Evolutionary conservation across 1,139 yeast species (phyloP), one percentile per base, ranked within the genome.

Genomic region (Candida tunisiensis): DNA sequence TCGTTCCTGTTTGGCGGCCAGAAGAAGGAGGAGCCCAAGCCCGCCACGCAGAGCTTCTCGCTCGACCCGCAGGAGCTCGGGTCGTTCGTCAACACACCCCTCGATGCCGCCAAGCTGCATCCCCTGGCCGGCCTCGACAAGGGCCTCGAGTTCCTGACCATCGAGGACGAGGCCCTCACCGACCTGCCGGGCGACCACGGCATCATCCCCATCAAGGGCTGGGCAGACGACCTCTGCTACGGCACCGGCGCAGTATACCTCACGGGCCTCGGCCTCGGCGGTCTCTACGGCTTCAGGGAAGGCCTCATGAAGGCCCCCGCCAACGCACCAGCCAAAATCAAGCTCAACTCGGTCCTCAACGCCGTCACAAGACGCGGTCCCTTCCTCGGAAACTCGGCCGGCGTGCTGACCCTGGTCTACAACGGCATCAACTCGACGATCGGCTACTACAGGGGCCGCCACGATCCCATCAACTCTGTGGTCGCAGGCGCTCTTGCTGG

Each of bases 201-300:
- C 34, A 54, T 88, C 34, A 68, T 88, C 40, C 95, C 98, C 21
- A 78, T 92, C 21, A 75, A 95, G 57, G 93, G 91, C 44, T 88
- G 95, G 93, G 69, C 85, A 10, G 98, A 88, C 51, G 96, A 88
- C 55, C 65, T 88, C 39, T 83, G 95, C 65, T 88, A 91, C 55
- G 98, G 98, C 42, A 79, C 98, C 8, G 98, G 98, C 52, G 74
- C 94, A 8, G 85, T 83, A 27, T 88, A 88, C 51, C 63, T 88
- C 42, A 44, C 77, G 25, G 93, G 88, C 29, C 55, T 78, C 33
- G 85, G 88, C 25, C 36, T 68, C 29, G 98, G 98, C 53, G 98
- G 98, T 34, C 59, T 74, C 10, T 77, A 73, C 46, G 98, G 98
- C 34, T 57, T 83, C 34, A 69, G 70, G 37, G 95, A 85, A 55